Evolutionary conservation across 768 basidiomycete genomes (phyloP), one percentile per base, ranked within the genome.

Genomic region (Amanita exitialis): DNA sequence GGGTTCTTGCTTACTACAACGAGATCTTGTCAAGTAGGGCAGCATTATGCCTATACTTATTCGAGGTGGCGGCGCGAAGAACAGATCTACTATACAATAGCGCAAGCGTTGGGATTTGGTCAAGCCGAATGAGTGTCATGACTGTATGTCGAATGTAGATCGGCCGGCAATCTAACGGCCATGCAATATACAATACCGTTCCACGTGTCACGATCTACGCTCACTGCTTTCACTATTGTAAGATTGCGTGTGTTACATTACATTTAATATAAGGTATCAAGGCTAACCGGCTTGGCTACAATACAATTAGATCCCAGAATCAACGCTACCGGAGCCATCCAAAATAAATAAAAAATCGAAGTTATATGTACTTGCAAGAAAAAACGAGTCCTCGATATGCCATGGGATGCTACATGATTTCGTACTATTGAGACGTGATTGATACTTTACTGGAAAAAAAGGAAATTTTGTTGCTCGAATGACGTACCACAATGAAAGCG

Each of bases 11-110:
- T 70, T 61, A 89, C 86, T 72, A 76, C 41, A 89, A 69, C n/a
- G 82, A 85, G 18, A 89, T 70, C 42, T 76, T 73, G 50, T 79
- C 75, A 55, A 88, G 66, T 32, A 74, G 62, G 13, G 57, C 52
- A 25, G 60, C 57, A 37, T 70, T 63, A 64, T 74, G 72, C 27
- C 59, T 67, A 15, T 49, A 54, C 27, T 64, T 62, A n/a, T 66
- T 53, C 9, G 64, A 54, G 6, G 64, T 53, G 1, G 65, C 57
- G 3, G 69, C 60, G 37, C 61, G 62, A 36, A 86, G 61, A 6
- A 66, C 60, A 3, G 62, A 63, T 7, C 60, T 59, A 49, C 67
- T 69, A 62, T 80, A 87, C 27, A 83, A 65, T 49, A 77, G 65
- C 13, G 70, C 67, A 27, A 88, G 63, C 3, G 84, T 82, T 28